Base-by-base conservation (phyloP, 1,284 basidiomycete species). In the Puccinia hordei region DNA sequence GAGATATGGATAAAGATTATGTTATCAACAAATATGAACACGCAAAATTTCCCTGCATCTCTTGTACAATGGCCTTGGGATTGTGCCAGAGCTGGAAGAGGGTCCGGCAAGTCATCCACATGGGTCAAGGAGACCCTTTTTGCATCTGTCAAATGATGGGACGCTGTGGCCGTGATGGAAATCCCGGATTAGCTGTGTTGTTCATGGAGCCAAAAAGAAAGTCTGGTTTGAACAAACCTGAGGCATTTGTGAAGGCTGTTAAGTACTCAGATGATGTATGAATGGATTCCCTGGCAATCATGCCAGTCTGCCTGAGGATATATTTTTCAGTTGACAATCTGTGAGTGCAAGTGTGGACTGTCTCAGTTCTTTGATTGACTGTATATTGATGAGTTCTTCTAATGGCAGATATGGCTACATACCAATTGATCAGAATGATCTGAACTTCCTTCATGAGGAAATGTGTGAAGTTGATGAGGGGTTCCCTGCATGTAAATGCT, bases 241-340 rank as follows among this genome's bases (percentile, higher is more conserved):
- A 49, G 15, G 46, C 46, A 49, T 9, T 49, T 15, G 17, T 9
- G 46, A 49, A 49, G 17, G 59, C 35, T 19, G 33, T 41, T 2
- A 30, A 41, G 10, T 30, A 68, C 4, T 2, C 27, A 30, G 22
- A 68, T n/a, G 65, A 68, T 22, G 24, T 9, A 6, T 30, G 30
- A 9, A 68, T 68, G 33, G 65, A 68, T 68, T 12, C 65, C 27
- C 33, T 68, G 5, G 24, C 65, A 3, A 68, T 68, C 65, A 68
- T 30, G 10, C 65, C 65, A 41, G 65, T 68, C 35, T 68, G 65
- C 35, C 13, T 68, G 13, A 12, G 65, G 15, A 46, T 68, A n/a
- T 5, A 5, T 49, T 49, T 49, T 10, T 49, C 46, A 49, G 24
- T 68, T n/a, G 65, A 68, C 22, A 38, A 41, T 30, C 4, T 24